Conservation (phyloP, 495 filamentous ascomycete species). For the Aspergillus ellipticus region DNA sequence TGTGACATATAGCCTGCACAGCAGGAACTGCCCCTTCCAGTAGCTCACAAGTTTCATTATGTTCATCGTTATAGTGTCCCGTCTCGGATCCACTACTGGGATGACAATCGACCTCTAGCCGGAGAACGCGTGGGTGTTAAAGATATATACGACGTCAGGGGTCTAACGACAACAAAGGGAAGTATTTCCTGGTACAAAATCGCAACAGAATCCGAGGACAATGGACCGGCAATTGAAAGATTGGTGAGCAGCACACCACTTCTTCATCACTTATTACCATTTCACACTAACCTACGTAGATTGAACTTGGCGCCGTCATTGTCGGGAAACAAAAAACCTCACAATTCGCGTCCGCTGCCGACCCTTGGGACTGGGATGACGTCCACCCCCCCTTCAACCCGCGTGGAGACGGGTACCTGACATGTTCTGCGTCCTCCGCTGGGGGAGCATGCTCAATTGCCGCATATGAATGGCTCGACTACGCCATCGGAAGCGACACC, state of each 20-base stretch:
- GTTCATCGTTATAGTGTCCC: no score
- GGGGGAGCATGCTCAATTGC: conserved; percentile 47
- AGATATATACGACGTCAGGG: conserved; percentile 57
- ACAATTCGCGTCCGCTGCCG: conserved; percentile 57
- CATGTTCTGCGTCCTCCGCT: conserved; percentile 41
- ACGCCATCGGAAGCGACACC: conserved; percentile 48
- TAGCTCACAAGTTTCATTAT: no score
- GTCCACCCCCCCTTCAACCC: conserved; percentile 54
- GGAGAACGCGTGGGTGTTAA: conserved; percentile 55
- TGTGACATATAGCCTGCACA: no score
- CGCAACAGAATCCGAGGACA: conserved; percentile 44
- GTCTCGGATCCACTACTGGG: conserved; percentile 9
- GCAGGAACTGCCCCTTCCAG: no score
- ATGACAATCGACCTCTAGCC: conserved; percentile 32
- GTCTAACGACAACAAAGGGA: conserved; percentile 51
- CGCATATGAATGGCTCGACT: conserved; percentile 55
- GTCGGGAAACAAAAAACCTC: conserved; percentile 58
- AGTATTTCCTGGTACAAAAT: conserved; percentile 55
- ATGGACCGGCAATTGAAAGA: conserved; percentile 47
- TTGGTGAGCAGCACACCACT: no score
- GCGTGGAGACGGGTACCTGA: conserved; percentile 54
- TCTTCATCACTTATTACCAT: no score
- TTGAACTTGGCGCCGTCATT: conserved; percentile 56
- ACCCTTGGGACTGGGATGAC: conserved; percentile 51
- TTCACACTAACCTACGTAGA: no score